phyloP scores from a whole-genome alignment of 1,284 basidiomycete genomes.

The Cutaneotrichosporon curvatum region DNA sequence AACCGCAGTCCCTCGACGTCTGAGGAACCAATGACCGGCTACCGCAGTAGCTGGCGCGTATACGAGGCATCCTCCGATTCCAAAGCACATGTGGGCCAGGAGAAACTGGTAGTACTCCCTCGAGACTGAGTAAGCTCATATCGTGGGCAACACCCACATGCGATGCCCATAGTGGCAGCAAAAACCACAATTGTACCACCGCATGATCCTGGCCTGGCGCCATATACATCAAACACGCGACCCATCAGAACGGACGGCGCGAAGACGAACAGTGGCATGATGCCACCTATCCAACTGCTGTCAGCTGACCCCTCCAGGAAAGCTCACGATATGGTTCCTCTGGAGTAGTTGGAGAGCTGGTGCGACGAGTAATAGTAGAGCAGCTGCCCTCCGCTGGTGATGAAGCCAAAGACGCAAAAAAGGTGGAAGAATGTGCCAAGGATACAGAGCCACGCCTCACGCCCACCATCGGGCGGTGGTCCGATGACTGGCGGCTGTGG shows the following conservation, averaged over 20 bases:
- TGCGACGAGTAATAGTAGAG: conserved; percentile 18
- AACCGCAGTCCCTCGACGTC: conserved; percentile 34
- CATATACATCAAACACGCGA: conserved; percentile 24
- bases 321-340: conserved; percentile 19
- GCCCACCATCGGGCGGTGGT: conserved; percentile 25
- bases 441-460: conserved; percentile 24
- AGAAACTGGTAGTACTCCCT: conserved; percentile 42
- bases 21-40: conserved; percentile 42
- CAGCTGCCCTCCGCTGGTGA: conserved; percentile 23
- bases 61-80: conserved; percentile 31
- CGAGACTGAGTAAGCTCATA: conserved; percentile 30
- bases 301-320: background rate
- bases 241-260: conserved; percentile 17
- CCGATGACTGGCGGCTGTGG: too few relatives aligned
- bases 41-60: conserved; percentile 41
- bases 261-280: too few relatives aligned
- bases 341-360: conserved; percentile 15
- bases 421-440: conserved; percentile 22
- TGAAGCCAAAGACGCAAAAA: conserved; percentile 27
- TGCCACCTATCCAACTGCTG: conserved; percentile 14
- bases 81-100: conserved; percentile 34
- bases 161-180: conserved; percentile 27
- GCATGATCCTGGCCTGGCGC: conserved; percentile 22
- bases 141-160: background rate
- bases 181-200: conserved; percentile 22